Percentiles rank a stretch among this genome's conserved stretches.
phyloP scores from a whole-genome alignment of 352 stramenopile genomes.

The Phytophthora cactorum region DNA sequence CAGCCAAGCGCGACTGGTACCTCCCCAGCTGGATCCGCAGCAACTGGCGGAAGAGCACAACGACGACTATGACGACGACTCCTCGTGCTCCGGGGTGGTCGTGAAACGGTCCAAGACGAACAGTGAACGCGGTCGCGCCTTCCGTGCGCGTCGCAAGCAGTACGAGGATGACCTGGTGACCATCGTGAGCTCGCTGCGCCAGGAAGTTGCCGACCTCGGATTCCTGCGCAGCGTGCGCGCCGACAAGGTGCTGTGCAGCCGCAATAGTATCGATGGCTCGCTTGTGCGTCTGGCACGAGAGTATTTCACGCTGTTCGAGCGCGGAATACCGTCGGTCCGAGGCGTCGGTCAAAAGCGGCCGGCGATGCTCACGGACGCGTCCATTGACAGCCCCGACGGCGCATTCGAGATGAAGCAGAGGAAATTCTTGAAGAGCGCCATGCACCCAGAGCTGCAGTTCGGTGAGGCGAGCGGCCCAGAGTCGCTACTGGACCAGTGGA shows the following conservation, averaged over 20 bases:
- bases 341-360: conserved; percentile 43
- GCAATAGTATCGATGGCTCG: conserved; percentile 45
- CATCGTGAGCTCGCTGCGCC: conserved; percentile 46
- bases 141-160: conserved; percentile 58
- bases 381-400: conserved; percentile 4
- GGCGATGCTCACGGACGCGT: conserved; percentile 12
- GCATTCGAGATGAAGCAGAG: conserved; percentile 35
- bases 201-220: conserved; percentile 53
- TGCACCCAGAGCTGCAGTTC: conserved; percentile 51
- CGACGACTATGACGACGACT: background rate
- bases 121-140: conserved; percentile 67
- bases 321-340: conserved; percentile 40
- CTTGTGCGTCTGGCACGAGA: conserved; percentile 48
- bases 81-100: background rate
- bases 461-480: conserved; percentile 27
- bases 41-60: conserved; percentile 13
- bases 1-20: background rate
- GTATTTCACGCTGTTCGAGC: conserved; percentile 61
- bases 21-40: background rate
- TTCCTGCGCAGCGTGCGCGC: conserved; percentile 48
- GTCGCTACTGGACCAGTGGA: conserved; percentile 51
- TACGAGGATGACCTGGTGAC: conserved; percentile 50
- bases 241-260: conserved; percentile 42
- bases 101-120: conserved; percentile 59
- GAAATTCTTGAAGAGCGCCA: conserved; percentile 39